phyloP scores from a whole-genome alignment of 2,329 filamentous ascomycete species.

The Pezicula carpinea region DNA sequence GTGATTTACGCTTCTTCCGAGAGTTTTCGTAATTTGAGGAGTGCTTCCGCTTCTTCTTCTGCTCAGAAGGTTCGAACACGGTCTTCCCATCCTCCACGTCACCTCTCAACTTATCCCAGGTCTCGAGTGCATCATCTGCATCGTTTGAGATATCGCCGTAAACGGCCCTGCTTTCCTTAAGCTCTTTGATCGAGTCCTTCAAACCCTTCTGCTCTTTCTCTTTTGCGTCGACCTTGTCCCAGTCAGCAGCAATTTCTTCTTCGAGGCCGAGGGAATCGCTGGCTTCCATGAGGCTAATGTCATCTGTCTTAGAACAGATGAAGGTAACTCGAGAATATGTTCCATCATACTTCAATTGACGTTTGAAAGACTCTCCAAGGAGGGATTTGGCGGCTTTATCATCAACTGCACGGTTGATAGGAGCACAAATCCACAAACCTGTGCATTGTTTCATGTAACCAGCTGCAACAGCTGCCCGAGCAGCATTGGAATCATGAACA shows the following conservation, averaged over 20 bases:
- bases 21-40: slow-evolving; percentile 10
- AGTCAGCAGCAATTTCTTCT: slow-evolving; percentile 33
- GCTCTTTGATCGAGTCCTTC: slow-evolving; percentile 15
- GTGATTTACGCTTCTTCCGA: slow-evolving; percentile 17
- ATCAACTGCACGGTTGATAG: slow-evolving; percentile 55
- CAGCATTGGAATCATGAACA: slow-evolving; percentile 45
- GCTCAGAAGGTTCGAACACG: slow-evolving; percentile 32
- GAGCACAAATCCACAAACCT: slow-evolving; percentile 57
- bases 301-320: slow-evolving; percentile 60
- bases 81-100: slow-evolving; percentile 35
- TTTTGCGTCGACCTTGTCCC: slow-evolving; percentile 20
- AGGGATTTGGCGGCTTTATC: slow-evolving; percentile 53
- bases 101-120: slow-evolving; percentile 37
- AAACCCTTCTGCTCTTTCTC: slow-evolving; percentile 14
- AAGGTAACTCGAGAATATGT: slow-evolving; percentile 51
- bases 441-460: slow-evolving; percentile 51
- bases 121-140: slow-evolving; percentile 37
- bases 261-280: slow-evolving; percentile 32
- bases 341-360: slow-evolving; percentile 56
- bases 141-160: slow-evolving; percentile 31
- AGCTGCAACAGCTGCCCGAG: slow-evolving; percentile 40
- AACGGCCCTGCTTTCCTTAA: slow-evolving; percentile 30
- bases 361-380: slow-evolving; percentile 51
- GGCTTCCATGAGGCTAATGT: slow-evolving; percentile 41
- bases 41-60: slow-evolving; percentile 38